Base-by-base conservation (phyloP, 2,329 filamentous ascomycete species). In the Neocatenulostroma microsporum region DNA sequence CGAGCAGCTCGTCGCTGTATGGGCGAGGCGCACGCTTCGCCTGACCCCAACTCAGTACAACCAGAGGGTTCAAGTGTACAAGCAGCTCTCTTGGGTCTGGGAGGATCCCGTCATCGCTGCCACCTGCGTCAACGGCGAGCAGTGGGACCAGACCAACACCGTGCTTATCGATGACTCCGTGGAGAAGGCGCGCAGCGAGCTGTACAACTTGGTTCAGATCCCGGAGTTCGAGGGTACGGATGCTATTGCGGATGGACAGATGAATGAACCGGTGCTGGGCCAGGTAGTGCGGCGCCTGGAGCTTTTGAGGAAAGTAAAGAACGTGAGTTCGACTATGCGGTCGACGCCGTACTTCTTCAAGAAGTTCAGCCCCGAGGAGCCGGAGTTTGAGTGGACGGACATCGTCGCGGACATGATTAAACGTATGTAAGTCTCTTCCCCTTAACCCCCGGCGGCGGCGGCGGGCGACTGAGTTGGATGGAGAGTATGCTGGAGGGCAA, bases 121-220 rank as follows among this genome's bases (percentile, higher is more conserved):
- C 4, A 56, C 56, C n/a, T 64, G 69, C 32, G 66, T 67, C 1
- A 24, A 54, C 21, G 68, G 62, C 17, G 60, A 53, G 11, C 50
- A 58, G 10, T 96, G 87, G 82, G 73, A 79, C 50, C 87, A 94
- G 62, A 72, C 72, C 34, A 94, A 96, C 60, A 96, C 91, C 0
- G 72, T 96, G 5, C 69, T 98, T 18, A 78, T 96, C 25, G 91
- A 98, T 50, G 91, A 96, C 62, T 84, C 80, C 20, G 51, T 63
- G 1, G 72, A 88, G 53, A 98, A 96, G 67, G 88, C 81, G 1
- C 70, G 76, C 18, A 80, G 74, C 37, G 85, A 98, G 60, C 91
- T 91, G 1, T 75, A 76, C 63, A 96, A 96, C 51, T 70, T 91
- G 15, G n/a, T n/a, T n/a, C n/a, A 36, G 46, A 72, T 96, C 15